phyloP scores from a whole-genome alignment of 2,329 filamentous ascomycete species.

The Pyrenophora tritici-repentis region DNA sequence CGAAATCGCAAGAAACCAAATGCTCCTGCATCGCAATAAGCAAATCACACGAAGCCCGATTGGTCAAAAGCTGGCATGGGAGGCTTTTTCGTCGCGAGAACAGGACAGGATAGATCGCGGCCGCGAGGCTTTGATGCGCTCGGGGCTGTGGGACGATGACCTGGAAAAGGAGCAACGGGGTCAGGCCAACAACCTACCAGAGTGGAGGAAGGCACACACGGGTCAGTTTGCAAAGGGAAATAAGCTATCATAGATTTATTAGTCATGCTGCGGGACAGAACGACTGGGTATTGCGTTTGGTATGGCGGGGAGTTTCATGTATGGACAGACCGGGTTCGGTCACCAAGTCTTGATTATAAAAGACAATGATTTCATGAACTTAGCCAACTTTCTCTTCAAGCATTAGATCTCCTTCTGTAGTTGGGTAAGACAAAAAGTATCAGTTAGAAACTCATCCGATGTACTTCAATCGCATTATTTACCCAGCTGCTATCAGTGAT shows the following conservation, averaged over 20 bases:
- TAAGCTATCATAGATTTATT: not conserved
- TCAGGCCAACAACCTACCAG: constrained; percentile 21
- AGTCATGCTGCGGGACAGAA: not conserved
- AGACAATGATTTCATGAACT: too few species aligned
- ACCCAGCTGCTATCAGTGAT: too few species aligned
- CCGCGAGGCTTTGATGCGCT: constrained; percentile 24
- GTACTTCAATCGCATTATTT: too few species aligned
- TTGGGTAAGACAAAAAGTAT: too few species aligned
- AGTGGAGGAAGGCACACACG: constrained; percentile 27
- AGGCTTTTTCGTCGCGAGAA: constrained; percentile 19
- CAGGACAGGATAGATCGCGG: constrained; percentile 8
- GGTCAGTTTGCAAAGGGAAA: constrained; percentile 12
- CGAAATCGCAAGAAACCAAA: not conserved
- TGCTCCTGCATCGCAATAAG: constrained; percentile 16
- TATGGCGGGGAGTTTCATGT: too few species aligned
- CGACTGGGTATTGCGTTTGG: too few species aligned
- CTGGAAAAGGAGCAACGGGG: constrained; percentile 17
- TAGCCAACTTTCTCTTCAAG: too few species aligned
- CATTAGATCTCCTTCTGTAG: too few species aligned
- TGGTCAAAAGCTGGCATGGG: constrained; percentile 22
- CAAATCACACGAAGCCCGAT: constrained; percentile 14
- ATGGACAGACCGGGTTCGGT: too few species aligned
- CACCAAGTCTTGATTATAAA: not conserved
- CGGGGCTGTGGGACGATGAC: constrained; percentile 16
- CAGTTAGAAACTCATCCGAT: too few species aligned